Evolutionary conservation across 2,329 filamentous ascomycete species (phyloP).

Genomic region (Botryosphaeria dothidea): DNA sequence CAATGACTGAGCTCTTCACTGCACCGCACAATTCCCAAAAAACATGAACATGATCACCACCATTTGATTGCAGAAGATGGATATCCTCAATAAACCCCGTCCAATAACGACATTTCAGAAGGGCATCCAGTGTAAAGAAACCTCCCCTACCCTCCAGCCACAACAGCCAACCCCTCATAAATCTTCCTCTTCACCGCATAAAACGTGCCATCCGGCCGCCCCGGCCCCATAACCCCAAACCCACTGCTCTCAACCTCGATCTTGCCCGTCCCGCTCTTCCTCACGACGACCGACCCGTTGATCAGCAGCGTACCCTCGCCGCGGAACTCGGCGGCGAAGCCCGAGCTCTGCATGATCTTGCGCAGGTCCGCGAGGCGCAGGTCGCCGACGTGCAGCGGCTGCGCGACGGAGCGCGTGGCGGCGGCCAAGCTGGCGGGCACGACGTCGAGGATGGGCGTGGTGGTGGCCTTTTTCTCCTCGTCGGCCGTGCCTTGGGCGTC

Average conservation of each 20-base stretch:
- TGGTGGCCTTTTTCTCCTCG: slow-evolving; percentile 33
- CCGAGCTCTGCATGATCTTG: slow-evolving; percentile 76
- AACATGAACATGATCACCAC: too few species aligned
- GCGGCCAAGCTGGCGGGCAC: slow-evolving; percentile 64
- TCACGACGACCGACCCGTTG: slow-evolving; percentile 82
- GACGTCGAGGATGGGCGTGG: slow-evolving; percentile 58
- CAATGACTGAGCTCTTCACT: too few species aligned
- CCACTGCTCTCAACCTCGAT: slow-evolving; percentile 84
- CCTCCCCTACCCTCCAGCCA: slow-evolving; percentile 63
- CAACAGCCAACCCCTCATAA: slow-evolving; percentile 90
- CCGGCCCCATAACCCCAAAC: slow-evolving; percentile 26
- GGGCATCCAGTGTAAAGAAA: too few species aligned
- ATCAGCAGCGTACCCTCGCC: slow-evolving; percentile 91
- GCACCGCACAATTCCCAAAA: too few species aligned
- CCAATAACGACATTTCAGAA: background rate
- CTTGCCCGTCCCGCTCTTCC: slow-evolving; percentile 81
- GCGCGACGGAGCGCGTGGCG: slow-evolving; percentile 73
- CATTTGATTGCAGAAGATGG: too few species aligned
- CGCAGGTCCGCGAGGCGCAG: slow-evolving; percentile 84
- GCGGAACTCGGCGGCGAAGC: slow-evolving; percentile 87
- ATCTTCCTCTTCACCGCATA: slow-evolving; percentile 87
- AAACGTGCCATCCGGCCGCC: slow-evolving; percentile 67
- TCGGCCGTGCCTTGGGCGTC: slow-evolving; percentile 45
- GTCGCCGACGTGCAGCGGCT: slow-evolving; percentile 93
- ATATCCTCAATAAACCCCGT: background rate